Evolutionary conservation across 78 protist genomes (phyloP).

Genomic region (Mantamonas sphyraenae): DNA sequence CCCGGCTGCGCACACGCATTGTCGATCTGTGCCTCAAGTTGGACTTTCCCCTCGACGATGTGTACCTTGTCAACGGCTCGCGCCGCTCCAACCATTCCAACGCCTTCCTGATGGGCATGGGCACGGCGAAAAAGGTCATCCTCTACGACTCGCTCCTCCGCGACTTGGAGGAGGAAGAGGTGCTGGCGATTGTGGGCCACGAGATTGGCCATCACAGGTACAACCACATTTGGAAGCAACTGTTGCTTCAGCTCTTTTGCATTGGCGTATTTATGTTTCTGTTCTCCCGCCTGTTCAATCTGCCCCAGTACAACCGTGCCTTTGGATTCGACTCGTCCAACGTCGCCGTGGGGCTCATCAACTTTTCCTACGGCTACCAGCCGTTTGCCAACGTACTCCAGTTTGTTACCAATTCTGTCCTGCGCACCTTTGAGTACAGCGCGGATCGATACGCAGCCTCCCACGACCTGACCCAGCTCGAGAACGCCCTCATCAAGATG

Average conservation of each 20-base stretch:
- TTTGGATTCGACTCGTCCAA: not conserved
- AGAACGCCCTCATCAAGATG: not conserved
- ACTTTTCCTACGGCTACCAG: not conserved
- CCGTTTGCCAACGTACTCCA: not conserved
- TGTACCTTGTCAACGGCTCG: not conserved
- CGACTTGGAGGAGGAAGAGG: not conserved
- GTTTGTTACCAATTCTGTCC: not conserved
- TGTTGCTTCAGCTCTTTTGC: not conserved
- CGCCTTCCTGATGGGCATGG: not conserved
- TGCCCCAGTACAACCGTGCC: too few species aligned
- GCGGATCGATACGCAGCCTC: not conserved
- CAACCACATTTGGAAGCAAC: not conserved
- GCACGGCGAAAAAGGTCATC: not conserved
- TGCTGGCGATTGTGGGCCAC: not conserved
- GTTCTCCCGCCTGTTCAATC: too few species aligned
- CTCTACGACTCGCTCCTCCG: not conserved
- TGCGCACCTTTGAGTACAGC: not conserved
- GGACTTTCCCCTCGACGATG: not conserved
- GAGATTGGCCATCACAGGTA: not conserved
- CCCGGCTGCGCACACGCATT: not conserved
- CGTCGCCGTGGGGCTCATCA: not conserved
- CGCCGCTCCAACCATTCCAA: not conserved
- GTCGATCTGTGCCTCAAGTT: not conserved
- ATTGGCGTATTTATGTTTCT: not conserved
- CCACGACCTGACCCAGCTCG: not conserved